phyloP scores from a whole-genome alignment of 2,329 filamentous ascomycete genomes.

The Tolypocladium album region DNA sequence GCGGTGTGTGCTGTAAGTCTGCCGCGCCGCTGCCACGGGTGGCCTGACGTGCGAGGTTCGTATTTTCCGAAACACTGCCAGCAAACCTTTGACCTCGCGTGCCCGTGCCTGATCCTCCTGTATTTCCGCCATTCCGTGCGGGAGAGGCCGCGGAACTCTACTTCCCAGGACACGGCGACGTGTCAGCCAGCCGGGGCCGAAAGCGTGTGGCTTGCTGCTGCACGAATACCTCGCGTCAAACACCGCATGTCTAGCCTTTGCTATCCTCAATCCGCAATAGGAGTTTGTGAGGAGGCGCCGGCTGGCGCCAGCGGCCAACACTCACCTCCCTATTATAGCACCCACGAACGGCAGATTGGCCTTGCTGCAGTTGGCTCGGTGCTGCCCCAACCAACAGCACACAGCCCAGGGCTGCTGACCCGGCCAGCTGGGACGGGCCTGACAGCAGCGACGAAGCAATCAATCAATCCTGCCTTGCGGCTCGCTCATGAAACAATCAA shows the following conservation, averaged over 20 bases:
- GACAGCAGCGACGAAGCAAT: neutral
- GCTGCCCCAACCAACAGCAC: too few relatives aligned
- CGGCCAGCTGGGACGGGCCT: neutral
- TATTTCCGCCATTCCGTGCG: neutral
- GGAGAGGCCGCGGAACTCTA: neutral
- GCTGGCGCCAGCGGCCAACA: neutral
- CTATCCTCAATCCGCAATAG: neutral
- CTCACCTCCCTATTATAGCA: neutral
- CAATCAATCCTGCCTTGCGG: neutral
- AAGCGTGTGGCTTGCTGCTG: conserved; percentile 1
- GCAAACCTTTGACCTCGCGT: neutral
- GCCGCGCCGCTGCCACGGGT: neutral
- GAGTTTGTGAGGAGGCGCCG: neutral
- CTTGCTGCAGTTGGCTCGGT: neutral
- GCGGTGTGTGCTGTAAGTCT: neutral
- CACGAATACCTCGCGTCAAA: neutral
- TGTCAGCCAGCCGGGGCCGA: neutral
- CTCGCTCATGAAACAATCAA: neutral
- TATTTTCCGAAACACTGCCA: neutral
- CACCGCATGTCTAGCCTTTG: neutral
- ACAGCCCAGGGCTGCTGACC: neutral
- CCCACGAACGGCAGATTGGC: neutral
- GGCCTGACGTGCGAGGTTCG: neutral
- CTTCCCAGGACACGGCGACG: neutral
- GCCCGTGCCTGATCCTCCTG: neutral